Conservation (phyloP, 192 early-diverging fungal genomes). For the Backusella tuberculispora region DNA sequence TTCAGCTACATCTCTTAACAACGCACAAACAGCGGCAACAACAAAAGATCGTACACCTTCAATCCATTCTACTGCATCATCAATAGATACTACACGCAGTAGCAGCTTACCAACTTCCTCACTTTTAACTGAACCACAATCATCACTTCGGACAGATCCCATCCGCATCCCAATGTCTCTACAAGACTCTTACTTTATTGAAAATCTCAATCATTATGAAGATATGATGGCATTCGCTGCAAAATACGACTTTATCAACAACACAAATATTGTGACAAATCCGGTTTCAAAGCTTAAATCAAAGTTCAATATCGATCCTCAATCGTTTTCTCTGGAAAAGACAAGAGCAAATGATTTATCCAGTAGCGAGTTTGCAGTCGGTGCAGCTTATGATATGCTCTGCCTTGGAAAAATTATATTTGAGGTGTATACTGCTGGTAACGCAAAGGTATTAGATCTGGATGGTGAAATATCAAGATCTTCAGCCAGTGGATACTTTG, state of each 20-base stretch:
- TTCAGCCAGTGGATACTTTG: slow-evolving; percentile 36
- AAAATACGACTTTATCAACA: slow-evolving; percentile 50
- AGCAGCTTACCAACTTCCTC: neutral
- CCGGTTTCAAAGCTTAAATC: slow-evolving; percentile 10
- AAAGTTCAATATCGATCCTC: slow-evolving; percentile 33
- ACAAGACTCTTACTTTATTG: slow-evolving; percentile 47
- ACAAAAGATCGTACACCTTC: slow-evolving; percentile 35
- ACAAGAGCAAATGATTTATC: neutral
- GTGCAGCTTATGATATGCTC: slow-evolving; percentile 56
- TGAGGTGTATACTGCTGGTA: slow-evolving; percentile 48
- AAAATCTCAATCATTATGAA: slow-evolving; percentile 57
- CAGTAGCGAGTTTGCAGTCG: slow-evolving; percentile 42
- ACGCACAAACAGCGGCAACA: neutral
- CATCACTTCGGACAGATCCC: slow-evolving; percentile 50
- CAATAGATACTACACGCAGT: slow-evolving; percentile 12
- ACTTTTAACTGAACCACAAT: slow-evolving; percentile 38
- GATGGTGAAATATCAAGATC: slow-evolving; percentile 18
- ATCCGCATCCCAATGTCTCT: slow-evolving; percentile 51
- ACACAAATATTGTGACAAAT: neutral
- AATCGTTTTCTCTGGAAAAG: neutral
- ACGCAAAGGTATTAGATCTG: slow-evolving; percentile 32
- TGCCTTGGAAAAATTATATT: slow-evolving; percentile 53
- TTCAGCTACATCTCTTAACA: neutral
- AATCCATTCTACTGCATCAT: slow-evolving; percentile 38
- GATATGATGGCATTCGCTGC: slow-evolving; percentile 50